These are phyloP conservation scores for Penicillium cosmopolitanum DNA, from an alignment of 495 filamentous ascomycete genomes.

Conservation along the genomic window DNA sequence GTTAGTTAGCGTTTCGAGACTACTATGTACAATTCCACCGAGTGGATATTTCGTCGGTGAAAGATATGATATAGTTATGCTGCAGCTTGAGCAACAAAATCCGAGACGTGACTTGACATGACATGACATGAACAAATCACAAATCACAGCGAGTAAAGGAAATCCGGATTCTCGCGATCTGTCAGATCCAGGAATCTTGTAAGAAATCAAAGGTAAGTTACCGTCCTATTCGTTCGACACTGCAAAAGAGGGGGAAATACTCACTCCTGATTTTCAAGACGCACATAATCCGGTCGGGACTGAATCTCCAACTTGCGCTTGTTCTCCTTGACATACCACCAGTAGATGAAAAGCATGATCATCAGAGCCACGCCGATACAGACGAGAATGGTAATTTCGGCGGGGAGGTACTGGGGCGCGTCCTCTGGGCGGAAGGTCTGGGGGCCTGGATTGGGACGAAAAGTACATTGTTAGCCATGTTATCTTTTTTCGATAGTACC, in stretches of 20 bases:
- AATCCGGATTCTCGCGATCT: slow-evolving; percentile 51
- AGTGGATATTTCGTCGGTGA: too few relatives aligned
- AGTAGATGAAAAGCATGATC: slow-evolving; percentile 63
- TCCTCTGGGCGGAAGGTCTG: slow-evolving; percentile 63
- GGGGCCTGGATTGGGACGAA: slow-evolving; percentile 31
- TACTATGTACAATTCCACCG: not conserved
- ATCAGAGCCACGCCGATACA: slow-evolving; percentile 60
- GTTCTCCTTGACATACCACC: slow-evolving; percentile 65
- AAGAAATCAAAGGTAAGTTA: not conserved
- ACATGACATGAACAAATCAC: too few relatives aligned
- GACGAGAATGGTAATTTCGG: slow-evolving; percentile 69
- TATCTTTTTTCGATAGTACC: not conserved
- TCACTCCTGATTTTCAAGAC: slow-evolving; percentile 69
- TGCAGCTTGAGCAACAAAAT: too few relatives aligned
- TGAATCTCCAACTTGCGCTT: slow-evolving; percentile 59
- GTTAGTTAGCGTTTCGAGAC: not conserved
- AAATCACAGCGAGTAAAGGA: slow-evolving; percentile 39
- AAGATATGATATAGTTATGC: too few relatives aligned
- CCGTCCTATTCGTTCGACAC: too few relatives aligned
- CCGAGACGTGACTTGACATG: too few relatives aligned
- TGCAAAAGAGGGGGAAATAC: slow-evolving; percentile 11
- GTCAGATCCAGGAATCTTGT: slow-evolving; percentile 58
- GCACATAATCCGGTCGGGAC: slow-evolving; percentile 59
- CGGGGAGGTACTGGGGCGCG: slow-evolving; percentile 66
- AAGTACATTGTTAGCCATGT: too few relatives aligned